Evolutionary conservation across 257 asterid genomes (phyloP), one percentile per base, ranked within the genome.

Genomic region (Solanum infundibuliforme): DNA sequence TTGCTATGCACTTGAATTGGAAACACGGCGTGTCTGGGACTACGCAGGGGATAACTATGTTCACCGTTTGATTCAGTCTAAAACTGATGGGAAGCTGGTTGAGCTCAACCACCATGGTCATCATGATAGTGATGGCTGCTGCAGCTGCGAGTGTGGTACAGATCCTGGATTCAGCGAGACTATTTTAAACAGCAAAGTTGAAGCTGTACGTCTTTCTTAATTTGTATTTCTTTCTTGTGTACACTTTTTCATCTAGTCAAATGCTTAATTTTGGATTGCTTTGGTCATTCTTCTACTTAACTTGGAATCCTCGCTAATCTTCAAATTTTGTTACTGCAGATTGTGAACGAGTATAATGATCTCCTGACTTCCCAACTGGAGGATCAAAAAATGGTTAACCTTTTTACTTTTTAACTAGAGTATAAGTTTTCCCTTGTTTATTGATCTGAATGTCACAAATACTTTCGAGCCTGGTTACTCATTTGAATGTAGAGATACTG

Each of bases 11-110:
- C 94, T 97, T 89, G 99, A 97, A 90, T 94, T 97, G 90, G 99
- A 97, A 90, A 96, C 99, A 23, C 97, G 93, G 83, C 95, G 99
- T 75, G 99, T 97, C 87, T 97, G 99, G 99, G 99, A 97, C 90
- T 94, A 93, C 88, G 94, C 93, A 79, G 99, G 99, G 87, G 96
- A 97, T 89, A 97, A 96, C 91, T 97, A 97, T 91, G 99, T 97
- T 92, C 99, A 97, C 88, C 93, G 99, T 41, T 85, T 97, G 90
- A 95, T 97, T 91, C 99, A 94, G 89, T 95, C 98, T 86, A 97
- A 97, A 91, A 95, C 99, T 73, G 98, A 97, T 91, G 99, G 99
- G 60, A 94, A 97, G 88, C 88, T 96, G 93, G 98, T 97, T 48
- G 99, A 94, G 92, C 90, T 96, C 91, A 96, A 97, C 90, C 95